These are phyloP conservation scores for Paramecium primaurelia DNA, from an alignment of 73 alveolate species.

Conservation along the genomic window DNA sequence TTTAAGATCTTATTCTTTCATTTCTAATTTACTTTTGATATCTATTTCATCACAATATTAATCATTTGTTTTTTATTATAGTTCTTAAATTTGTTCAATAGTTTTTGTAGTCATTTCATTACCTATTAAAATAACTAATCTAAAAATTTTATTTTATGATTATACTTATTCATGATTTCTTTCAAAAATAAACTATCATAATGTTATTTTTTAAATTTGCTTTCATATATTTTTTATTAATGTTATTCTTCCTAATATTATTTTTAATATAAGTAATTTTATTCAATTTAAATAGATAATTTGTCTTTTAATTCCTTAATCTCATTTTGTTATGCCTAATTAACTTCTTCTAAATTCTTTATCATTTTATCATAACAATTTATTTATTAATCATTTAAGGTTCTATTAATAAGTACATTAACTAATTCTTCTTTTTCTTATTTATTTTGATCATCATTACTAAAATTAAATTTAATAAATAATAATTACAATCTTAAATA, in stretches of 20 bases:
- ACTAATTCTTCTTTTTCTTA: conserved; percentile 44
- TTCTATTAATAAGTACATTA: neutral
- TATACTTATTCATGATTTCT: conserved; percentile 28
- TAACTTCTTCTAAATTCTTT: conserved; percentile 17
- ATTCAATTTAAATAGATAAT: neutral
- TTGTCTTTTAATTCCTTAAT: neutral
- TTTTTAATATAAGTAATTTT: neutral
- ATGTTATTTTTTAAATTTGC: conserved; percentile 13
- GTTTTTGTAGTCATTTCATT: neutral
- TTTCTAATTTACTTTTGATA: neutral
- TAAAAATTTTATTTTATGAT: neutral
- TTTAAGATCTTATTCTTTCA: conserved; percentile 27
- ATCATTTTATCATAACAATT: neutral
- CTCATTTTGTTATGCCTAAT: neutral
- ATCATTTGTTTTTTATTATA: neutral
- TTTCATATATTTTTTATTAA: neutral
- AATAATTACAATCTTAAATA: neutral
- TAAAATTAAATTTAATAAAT: neutral
- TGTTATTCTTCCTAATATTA: neutral
- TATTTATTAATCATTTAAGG: neutral
- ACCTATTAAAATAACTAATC: neutral
- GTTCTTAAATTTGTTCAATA: neutral
- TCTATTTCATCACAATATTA: conserved; percentile 32
- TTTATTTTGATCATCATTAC: conserved; percentile 16
- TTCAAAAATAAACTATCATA: conserved; percentile 3